Conservation (phyloP, 192 early-diverging fungal genomes). For the Allomyces javanicus region DNA sequence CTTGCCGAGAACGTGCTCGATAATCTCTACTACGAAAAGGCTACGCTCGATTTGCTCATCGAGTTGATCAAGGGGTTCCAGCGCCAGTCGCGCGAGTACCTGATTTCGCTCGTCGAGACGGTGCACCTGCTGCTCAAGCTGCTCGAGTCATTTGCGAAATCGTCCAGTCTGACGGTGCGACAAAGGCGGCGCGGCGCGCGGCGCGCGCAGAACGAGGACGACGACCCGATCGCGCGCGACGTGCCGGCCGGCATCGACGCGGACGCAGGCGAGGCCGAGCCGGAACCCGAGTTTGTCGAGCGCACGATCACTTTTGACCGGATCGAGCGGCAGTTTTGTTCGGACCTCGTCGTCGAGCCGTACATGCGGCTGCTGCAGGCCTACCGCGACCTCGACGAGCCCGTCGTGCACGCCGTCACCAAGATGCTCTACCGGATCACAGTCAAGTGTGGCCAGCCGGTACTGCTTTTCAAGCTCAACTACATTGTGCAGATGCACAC, state of each 20-base stretch:
- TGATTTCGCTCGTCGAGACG: constrained; percentile 3
- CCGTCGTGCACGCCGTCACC: not conserved
- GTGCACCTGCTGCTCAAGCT: constrained; percentile 5
- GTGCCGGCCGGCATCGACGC: not conserved
- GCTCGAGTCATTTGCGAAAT: constrained; percentile 5
- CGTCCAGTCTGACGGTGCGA: not conserved
- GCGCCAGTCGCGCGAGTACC: not conserved
- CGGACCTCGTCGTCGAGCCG: not conserved
- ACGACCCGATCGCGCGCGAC: not conserved
- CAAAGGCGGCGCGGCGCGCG: not conserved
- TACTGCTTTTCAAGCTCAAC: constrained; percentile 1
- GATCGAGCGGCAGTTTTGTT: not conserved
- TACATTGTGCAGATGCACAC: not conserved
- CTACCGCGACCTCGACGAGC: not conserved
- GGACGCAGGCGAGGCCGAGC: not conserved
- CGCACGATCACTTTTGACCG: not conserved
- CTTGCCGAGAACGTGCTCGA: constrained; percentile 4
- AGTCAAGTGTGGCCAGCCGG: not conserved
- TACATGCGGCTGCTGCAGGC: not conserved
- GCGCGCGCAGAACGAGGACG: not conserved
- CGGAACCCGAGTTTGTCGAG: not conserved
- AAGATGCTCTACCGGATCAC: constrained; percentile 3
- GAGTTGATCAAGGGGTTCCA: not conserved
- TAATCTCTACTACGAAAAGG: constrained; percentile 6
- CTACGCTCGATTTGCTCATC: not conserved